Conservation (phyloP, 164 flowering plant species). For the Santalum album region DNA sequence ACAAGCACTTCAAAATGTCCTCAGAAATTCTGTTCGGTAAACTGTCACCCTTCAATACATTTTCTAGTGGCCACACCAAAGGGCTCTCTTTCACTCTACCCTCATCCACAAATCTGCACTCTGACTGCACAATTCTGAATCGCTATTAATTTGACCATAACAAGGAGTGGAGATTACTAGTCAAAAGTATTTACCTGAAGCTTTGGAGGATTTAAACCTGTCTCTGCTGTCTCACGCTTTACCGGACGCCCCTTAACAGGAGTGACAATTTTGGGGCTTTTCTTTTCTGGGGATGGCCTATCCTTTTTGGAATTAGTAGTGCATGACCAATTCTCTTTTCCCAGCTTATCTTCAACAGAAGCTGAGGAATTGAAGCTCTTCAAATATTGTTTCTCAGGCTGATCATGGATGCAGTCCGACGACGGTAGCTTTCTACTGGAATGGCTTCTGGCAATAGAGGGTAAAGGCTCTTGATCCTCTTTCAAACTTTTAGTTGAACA, state of each 20-base stretch:
- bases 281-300: constrained; percentile 25
- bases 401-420: constrained; percentile 14
- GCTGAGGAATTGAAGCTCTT: constrained; percentile 9
- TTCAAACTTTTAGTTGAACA: constrained; percentile 13
- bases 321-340: constrained; percentile 35
- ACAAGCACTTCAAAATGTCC: constrained; percentile 44
- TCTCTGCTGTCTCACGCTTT: constrained; percentile 18
- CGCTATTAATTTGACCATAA: background rate
- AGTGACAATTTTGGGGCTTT: constrained; percentile 7
- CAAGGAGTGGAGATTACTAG: background rate
- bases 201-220: constrained; percentile 10
- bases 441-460: constrained; percentile 25
- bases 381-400: constrained; percentile 16
- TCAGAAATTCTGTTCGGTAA: constrained; percentile 48
- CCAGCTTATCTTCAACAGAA: constrained; percentile 14
- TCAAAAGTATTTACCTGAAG: constrained; percentile 20
- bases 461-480: constrained; percentile 23
- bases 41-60: constrained; percentile 15
- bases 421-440: constrained; percentile 28
- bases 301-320: constrained; percentile 18
- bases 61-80: constrained; percentile 23
- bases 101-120: constrained; percentile 28
- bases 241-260: constrained; percentile 23
- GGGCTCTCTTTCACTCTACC: constrained; percentile 35
- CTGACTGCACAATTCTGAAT: constrained; percentile 21